Evolutionary conservation across 208 protist genomes (phyloP).

Genomic region (Crithidia sp.): DNA sequence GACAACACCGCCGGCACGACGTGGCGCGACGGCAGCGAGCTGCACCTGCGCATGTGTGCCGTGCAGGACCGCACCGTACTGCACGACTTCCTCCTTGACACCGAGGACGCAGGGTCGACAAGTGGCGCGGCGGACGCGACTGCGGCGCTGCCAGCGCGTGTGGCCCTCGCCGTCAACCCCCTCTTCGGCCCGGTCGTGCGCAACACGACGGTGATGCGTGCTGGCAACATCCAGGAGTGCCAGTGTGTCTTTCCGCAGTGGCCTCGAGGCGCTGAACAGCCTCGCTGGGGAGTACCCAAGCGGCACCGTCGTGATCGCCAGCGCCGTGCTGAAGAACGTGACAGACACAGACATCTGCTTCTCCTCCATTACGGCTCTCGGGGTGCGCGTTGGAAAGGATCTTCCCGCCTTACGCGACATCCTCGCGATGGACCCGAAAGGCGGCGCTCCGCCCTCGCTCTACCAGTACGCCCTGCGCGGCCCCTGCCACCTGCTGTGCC

Average conservation of each 20-base stretch:
- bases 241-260: conserved; percentile 12
- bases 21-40: conserved; percentile 35
- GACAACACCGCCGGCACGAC: neutral
- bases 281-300: conserved; percentile 8
- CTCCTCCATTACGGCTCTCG: conserved; percentile 36
- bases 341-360: conserved; percentile 30
- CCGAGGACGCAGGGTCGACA: neutral
- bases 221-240: conserved; percentile 9
- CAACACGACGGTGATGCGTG: conserved; percentile 32
- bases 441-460: conserved; percentile 31
- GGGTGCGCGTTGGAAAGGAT: conserved; percentile 26
- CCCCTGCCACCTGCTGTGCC: conserved; percentile 32
- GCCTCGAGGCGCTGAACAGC: conserved; percentile 8
- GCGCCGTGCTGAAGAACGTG: conserved; percentile 32
- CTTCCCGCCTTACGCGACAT: conserved; percentile 39
- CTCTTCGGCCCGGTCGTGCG: conserved; percentile 46
- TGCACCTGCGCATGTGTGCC: conserved; percentile 37
- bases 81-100: conserved; percentile 30
- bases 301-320: conserved; percentile 27
- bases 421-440: conserved; percentile 34
- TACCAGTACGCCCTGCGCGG: conserved; percentile 48
- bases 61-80: conserved; percentile 33
- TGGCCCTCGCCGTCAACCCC: conserved; percentile 32
- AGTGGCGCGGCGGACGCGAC: conserved; percentile 3
- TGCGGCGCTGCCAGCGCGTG: neutral